Evolutionary conservation across 2,329 filamentous ascomycete species (phyloP).

Genomic region (Diplodia intermedia): DNA sequence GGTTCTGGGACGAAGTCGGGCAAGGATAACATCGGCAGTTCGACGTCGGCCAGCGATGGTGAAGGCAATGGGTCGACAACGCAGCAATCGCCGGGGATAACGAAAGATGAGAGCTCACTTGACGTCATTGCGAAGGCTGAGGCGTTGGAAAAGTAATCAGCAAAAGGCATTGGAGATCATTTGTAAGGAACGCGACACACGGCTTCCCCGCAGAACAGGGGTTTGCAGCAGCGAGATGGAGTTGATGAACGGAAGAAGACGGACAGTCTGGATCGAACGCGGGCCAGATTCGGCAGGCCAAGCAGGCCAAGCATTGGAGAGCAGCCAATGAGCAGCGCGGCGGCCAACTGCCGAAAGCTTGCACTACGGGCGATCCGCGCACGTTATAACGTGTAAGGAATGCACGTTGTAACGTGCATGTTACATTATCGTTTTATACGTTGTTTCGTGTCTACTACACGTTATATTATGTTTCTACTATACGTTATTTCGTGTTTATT

Average conservation of each 20-base stretch:
- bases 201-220: background rate
- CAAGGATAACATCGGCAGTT: background rate
- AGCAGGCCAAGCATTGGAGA: background rate
- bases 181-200: background rate
- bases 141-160: slow-evolving; percentile 4
- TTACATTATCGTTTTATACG: no score
- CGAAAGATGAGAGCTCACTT: background rate
- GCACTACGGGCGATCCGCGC: no score
- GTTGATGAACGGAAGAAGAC: background rate
- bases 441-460: no score
- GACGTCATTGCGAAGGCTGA: slow-evolving; percentile 10
- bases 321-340: background rate
- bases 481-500: no score
- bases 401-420: no score
- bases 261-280: background rate
- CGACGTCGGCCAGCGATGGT: background rate
- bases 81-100: background rate
- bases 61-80: background rate
- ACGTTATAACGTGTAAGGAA: no score
- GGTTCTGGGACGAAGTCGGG: background rate
- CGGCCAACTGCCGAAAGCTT: background rate
- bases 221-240: background rate
- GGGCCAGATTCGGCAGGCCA: background rate
- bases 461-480: no score
- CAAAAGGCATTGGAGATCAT: background rate